Percentiles rank a stretch among this genome's conserved stretches.
These are phyloP conservation scores for Dictyostelium intermedium DNA, from an alignment of 78 protist species.

Conservation along the genomic window DNA sequence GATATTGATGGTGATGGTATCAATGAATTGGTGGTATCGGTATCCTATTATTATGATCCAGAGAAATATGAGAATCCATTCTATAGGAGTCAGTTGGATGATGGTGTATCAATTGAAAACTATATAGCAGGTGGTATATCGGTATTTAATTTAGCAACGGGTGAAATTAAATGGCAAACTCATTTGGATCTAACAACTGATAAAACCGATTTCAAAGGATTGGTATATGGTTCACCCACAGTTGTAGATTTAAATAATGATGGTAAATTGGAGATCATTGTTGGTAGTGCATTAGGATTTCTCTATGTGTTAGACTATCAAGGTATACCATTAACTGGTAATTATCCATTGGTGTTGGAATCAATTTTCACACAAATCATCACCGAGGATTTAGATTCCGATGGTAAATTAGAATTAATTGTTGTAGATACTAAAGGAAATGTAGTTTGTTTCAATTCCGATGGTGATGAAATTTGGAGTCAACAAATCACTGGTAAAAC, in stretches of 20 bases:
- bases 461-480: conserved; percentile 82
- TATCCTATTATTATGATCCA: conserved; percentile 88
- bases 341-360: conserved; percentile 87
- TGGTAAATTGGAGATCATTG: conserved; percentile 79
- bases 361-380: conserved; percentile 85
- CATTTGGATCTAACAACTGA: conserved; percentile 82
- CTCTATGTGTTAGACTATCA: conserved; percentile 74
- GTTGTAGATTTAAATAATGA: conserved; percentile 90
- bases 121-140: conserved; percentile 93
- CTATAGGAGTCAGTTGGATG: neutral
- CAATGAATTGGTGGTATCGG: conserved; percentile 83
- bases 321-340: conserved; percentile 38
- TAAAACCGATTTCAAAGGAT: conserved; percentile 61
- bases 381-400: conserved; percentile 86
- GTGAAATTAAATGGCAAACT: conserved; percentile 70
- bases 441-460: conserved; percentile 51
- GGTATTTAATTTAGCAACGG: conserved; percentile 50
- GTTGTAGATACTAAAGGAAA: conserved; percentile 76
- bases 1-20: conserved; percentile 91
- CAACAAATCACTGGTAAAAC: conserved; percentile 12
- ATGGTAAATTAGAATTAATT: conserved; percentile 88
- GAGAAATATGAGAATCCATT: conserved; percentile 43
- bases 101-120: conserved; percentile 21
- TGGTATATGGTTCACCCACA: conserved; percentile 85
- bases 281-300: conserved; percentile 83